Evolutionary conservation across 2,329 filamentous ascomycete genomes (phyloP), one percentile per base, ranked within the genome.

Genomic region (Ceratocystis eucalypticola): DNA sequence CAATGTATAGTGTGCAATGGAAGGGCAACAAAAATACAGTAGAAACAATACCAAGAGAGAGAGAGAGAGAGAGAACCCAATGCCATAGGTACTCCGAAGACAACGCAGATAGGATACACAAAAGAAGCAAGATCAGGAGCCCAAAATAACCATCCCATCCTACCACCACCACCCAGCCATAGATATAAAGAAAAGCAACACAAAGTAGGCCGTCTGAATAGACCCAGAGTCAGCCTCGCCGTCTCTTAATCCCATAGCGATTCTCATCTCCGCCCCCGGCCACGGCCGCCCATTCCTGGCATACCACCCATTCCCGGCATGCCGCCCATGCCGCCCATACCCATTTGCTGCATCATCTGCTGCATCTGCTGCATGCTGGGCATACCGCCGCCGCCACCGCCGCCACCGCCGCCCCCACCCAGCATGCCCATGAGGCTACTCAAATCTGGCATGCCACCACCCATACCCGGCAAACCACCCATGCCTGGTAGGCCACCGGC

Each of bases 361-460:
- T 87, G 85, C 84, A 94, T 88, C 69, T 88, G 86, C 77, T 87
- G 86, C 80, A 92, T 85, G 65, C 85, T 84, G 70, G 86, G 85
- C 78, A 89, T 84, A 0, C 83, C 84, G 0, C 84, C 87, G 1
- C 81, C 79, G 30, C 77, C 75, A 25, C 59, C 12, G 3, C 76
- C 79, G 8, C 79, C 84, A 28, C 84, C 87, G 4, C 84, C 86
- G 0, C 85, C 86, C 20, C 86, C 86, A 3, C 88, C 88, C 71
- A 96, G 83, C 88, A 96, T 95, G 80, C 94, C 93, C 84, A 95
- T 93, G 77, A 97, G 82, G 67, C 86, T 86, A 41, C 85, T 85
- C 82, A 96, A 88, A 72, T 95, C 91, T 0, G 87, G 87, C 87
- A 91, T 91, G 5, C 82, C 82, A 2, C 80, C 85, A 5, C 80